Evolutionary conservation across 2,329 filamentous ascomycete genomes (phyloP).

Genomic region (Colletotrichum tabaci): DNA sequence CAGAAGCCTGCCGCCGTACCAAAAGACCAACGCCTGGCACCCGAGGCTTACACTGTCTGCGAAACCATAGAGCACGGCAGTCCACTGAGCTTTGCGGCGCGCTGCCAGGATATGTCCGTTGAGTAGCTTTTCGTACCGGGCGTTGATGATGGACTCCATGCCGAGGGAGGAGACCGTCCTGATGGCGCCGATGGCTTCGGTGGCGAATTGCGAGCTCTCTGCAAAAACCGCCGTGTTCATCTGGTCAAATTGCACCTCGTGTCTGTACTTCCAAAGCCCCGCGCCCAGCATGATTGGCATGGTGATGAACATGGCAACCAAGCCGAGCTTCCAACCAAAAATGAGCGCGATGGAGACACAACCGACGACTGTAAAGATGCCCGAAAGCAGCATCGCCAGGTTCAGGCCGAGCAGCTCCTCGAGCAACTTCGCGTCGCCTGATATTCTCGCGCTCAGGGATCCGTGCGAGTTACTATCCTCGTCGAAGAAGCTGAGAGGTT

Average conservation of each 20-base stretch:
- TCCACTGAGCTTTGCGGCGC: conserved; percentile 51
- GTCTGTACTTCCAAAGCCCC: conserved; percentile 57
- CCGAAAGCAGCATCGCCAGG: conserved; percentile 48
- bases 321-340: conserved; percentile 56
- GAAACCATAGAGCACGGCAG: conserved; percentile 52
- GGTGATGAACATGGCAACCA: conserved; percentile 55
- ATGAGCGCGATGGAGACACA: conserved; percentile 49
- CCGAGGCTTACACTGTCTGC: conserved; percentile 55
- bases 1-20: conserved; percentile 57
- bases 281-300: conserved; percentile 53
- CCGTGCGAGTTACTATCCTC: conserved; percentile 49
- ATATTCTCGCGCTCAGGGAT: conserved; percentile 47
- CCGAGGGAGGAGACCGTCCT: conserved; percentile 74
- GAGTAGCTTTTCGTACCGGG: conserved; percentile 55
- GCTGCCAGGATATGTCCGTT: conserved; percentile 52
- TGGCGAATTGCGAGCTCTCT: conserved; percentile 74
- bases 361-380: conserved; percentile 50
- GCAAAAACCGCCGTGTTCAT: conserved; percentile 72
- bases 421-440: conserved; percentile 50
- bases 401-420: conserved; percentile 53
- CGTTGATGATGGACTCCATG: conserved; percentile 70
- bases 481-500: conserved; percentile 51
- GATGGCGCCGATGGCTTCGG: conserved; percentile 74
- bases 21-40: conserved; percentile 69
- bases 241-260: conserved; percentile 69